A percentile compares a stretch with the other conserved stretches of the same genome.
Evolutionary conservation across 331 rosid genomes (phyloP).

Genomic region (Acacia pycnantha): DNA sequence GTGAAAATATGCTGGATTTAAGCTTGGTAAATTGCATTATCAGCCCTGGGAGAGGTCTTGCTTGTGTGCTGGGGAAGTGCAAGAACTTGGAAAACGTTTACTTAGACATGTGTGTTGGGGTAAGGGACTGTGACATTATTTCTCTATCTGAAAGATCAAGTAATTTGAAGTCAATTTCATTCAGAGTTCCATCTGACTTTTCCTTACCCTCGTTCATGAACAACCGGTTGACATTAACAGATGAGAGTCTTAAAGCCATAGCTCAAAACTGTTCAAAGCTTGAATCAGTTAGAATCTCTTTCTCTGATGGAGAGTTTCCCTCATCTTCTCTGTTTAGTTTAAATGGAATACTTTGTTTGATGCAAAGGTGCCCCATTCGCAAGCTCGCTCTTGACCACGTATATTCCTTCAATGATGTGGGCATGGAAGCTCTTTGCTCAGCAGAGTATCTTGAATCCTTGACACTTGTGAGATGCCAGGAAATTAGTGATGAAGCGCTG

Average conservation of each 20-base stretch:
- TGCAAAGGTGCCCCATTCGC: constrained; percentile 61
- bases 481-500: constrained; percentile 83
- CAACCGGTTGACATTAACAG: constrained; percentile 68
- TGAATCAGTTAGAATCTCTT: constrained; percentile 73
- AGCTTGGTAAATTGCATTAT: constrained; percentile 89
- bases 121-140: constrained; percentile 75
- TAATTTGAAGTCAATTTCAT: constrained; percentile 61
- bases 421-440: constrained; percentile 85
- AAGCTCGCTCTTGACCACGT: constrained; percentile 82
- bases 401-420: constrained; percentile 75
- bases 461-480: constrained; percentile 83
- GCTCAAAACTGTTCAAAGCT: constrained; percentile 77
- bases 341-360: constrained; percentile 62
- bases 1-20: constrained; percentile 71
- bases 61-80: constrained; percentile 81
- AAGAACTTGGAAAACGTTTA: constrained; percentile 73
- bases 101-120: constrained; percentile 92
- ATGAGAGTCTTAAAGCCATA: constrained; percentile 73
- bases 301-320: constrained; percentile 87
- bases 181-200: constrained; percentile 85
- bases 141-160: constrained; percentile 62
- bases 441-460: constrained; percentile 70
- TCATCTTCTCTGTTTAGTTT: constrained; percentile 76
- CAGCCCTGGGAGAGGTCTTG: constrained; percentile 92
- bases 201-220: constrained; percentile 65